Evolutionary conservation across 768 basidiomycete species (phyloP), one percentile per base, ranked within the genome.

Genomic region (Dendrothele bispora): DNA sequence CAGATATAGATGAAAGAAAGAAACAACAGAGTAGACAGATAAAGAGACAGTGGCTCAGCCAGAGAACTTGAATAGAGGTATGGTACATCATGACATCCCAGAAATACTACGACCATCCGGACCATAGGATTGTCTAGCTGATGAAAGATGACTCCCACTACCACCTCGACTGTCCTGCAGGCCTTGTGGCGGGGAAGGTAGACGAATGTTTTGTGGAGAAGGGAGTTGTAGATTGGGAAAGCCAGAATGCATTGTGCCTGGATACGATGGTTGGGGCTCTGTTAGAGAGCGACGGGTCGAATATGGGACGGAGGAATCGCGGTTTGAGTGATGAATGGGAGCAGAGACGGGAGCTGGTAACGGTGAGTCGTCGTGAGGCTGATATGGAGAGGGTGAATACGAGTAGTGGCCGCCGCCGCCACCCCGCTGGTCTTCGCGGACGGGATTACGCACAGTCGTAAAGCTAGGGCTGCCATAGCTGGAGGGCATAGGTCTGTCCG

Each of bases 231-330:
- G 73, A 60, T 77, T 79, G 39, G 69, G 66, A 49, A 75, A 74
- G 52, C 74, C 74, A 50, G 77, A 72, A 25, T 68, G 69, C 41
- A 76, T 65, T 29, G 77, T 66, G 47, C 66, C 68, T 61, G 39
- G 39, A 18, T 44, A 35, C 21, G 34, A 5, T 46, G 71, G 71
- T 53, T 79, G 79, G 20, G 82, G 73, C 39, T 84, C 83, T 25
- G 79, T 80, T 42, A 78, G 67, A 30, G 82, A 72, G 42, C 84
- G 75, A 51, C 82, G 74, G 54, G 79, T 80, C 32, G 74, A 72
- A 58, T 77, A 84, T 12, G 78, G 65, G 48, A 77, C 54, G 34
- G 76, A 59, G 7, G 71, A 64, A 44, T 79, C 74, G 6, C 72
- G 71, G 27, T 74, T 64, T 32, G 62, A 62, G 25, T 67, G 57